phyloP scores from a whole-genome alignment of 768 basidiomycete genomes.

The Mycena capillaripes region DNA sequence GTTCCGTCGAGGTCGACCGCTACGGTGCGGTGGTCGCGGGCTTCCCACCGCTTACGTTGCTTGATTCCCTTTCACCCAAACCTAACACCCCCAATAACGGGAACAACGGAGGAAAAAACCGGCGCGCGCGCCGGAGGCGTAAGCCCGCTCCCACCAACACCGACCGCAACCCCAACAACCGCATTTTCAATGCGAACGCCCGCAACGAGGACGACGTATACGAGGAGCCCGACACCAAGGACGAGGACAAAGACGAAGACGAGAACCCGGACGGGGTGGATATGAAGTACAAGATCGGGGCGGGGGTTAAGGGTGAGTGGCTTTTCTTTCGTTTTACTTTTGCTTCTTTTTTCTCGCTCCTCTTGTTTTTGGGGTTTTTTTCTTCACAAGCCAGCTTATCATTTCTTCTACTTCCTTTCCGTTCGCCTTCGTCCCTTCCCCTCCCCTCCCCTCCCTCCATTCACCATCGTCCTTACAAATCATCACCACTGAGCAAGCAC shows the following conservation, averaged over 20 bases:
- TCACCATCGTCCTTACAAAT: too few species aligned
- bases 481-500: too few species aligned
- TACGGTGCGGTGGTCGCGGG: constrained; percentile 77
- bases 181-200: constrained; percentile 48
- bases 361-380: not conserved
- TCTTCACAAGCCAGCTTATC: not conserved
- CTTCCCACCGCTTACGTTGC: not conserved
- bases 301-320: constrained; percentile 32
- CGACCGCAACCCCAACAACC: not conserved
- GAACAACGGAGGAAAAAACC: constrained; percentile 30
- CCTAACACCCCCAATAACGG: constrained; percentile 48
- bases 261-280: constrained; percentile 58
- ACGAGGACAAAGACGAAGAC: constrained; percentile 70
- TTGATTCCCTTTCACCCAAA: constrained; percentile 43
- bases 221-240: constrained; percentile 67
- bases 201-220: constrained; percentile 66
- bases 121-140: constrained; percentile 53
- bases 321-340: not conserved
- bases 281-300: constrained; percentile 38
- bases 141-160: not conserved
- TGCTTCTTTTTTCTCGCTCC: not conserved
- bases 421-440: not conserved
- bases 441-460: too few species aligned
- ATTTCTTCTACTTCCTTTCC: not conserved
- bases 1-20: constrained; percentile 96